These are phyloP conservation scores for Hirschfeldia incana DNA, from an alignment of 345 rosid genomes.

Conservation along the genomic window DNA sequence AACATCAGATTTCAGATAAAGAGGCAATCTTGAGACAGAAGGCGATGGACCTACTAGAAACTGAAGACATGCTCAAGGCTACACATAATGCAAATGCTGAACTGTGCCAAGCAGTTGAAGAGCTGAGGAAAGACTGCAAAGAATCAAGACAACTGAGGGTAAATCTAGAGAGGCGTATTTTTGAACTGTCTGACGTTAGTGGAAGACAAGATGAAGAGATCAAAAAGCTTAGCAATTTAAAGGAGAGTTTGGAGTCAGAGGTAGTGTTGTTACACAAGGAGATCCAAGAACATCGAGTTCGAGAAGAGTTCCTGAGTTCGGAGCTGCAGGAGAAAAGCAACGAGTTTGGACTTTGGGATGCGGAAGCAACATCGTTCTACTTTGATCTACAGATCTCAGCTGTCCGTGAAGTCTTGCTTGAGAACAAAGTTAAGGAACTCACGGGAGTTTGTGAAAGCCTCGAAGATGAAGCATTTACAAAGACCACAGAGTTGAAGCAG, in stretches of 20 bases:
- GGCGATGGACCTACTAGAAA: conserved; percentile 60
- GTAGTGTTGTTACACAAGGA: conserved; percentile 46
- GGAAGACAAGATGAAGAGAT: conserved; percentile 55
- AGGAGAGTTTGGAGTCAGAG: conserved; percentile 54
- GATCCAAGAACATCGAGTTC: conserved; percentile 61
- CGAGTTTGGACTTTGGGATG: conserved; percentile 92
- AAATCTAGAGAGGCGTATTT: conserved; percentile 47
- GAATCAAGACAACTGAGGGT: conserved; percentile 47
- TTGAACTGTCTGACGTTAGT: conserved; percentile 46
- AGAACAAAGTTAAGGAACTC: conserved; percentile 63
- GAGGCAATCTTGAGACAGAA: conserved; percentile 61
- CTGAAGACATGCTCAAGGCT: conserved; percentile 65
- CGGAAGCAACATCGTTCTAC: conserved; percentile 87
- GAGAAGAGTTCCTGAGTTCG: conserved; percentile 72
- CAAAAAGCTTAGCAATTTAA: conserved; percentile 52
- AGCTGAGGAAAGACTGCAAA: conserved; percentile 57
- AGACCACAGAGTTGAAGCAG: conserved; percentile 51
- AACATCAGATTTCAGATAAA: conserved; percentile 50
- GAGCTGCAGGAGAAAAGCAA: conserved; percentile 78
- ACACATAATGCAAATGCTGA: conserved; percentile 54
- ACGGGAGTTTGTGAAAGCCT: conserved; percentile 58
- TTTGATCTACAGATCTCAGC: conserved; percentile 86
- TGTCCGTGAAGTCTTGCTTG: conserved; percentile 72
- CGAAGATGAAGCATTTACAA: conserved; percentile 47
- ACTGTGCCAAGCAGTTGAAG: conserved; percentile 57